phyloP scores from a whole-genome alignment of 2,329 filamentous ascomycete species.

The Xylariales sp. region DNA sequence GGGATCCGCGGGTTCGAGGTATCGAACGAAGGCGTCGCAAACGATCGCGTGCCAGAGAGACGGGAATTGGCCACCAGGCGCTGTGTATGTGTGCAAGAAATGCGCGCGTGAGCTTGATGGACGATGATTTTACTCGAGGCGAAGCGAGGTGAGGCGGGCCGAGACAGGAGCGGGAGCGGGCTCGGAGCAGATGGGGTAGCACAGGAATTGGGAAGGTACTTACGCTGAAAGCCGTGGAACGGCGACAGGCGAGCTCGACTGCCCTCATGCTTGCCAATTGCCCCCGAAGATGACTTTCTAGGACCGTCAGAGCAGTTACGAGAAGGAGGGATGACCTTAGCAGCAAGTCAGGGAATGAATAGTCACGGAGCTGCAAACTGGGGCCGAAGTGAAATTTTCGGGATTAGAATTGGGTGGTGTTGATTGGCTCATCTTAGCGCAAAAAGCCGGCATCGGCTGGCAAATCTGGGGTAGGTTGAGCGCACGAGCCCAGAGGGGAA shows the following conservation, averaged over 20 bases:
- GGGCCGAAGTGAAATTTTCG: neutral
- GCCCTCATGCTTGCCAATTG: slow-evolving; percentile 25
- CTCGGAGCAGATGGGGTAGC: slow-evolving; percentile 7
- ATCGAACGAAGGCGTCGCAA: slow-evolving; percentile 27
- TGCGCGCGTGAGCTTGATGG: too few species aligned
- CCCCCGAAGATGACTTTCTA: neutral
- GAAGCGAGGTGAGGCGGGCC: too few species aligned
- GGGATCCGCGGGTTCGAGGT: slow-evolving; percentile 50
- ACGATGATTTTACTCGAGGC: too few species aligned
- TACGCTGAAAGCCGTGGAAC: slow-evolving; percentile 24
- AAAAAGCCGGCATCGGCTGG: neutral
- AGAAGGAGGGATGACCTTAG: too few species aligned
- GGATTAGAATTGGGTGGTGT: neutral
- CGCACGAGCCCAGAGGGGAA: too few species aligned
- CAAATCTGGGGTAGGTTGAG: neutral
- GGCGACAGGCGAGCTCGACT: slow-evolving; percentile 24
- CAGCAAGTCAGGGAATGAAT: too few species aligned
- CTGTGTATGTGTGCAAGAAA: too few species aligned
- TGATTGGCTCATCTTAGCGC: neutral
- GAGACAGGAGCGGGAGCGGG: too few species aligned
- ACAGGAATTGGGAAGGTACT: slow-evolving; percentile 6
- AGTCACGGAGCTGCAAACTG: neutral
- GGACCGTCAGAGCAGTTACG: too few species aligned
- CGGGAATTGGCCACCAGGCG: slow-evolving; percentile 18
- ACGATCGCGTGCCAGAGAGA: slow-evolving; percentile 20